phyloP scores from a whole-genome alignment of 1,284 basidiomycete species.

The Leucoagaricus sp. region DNA sequence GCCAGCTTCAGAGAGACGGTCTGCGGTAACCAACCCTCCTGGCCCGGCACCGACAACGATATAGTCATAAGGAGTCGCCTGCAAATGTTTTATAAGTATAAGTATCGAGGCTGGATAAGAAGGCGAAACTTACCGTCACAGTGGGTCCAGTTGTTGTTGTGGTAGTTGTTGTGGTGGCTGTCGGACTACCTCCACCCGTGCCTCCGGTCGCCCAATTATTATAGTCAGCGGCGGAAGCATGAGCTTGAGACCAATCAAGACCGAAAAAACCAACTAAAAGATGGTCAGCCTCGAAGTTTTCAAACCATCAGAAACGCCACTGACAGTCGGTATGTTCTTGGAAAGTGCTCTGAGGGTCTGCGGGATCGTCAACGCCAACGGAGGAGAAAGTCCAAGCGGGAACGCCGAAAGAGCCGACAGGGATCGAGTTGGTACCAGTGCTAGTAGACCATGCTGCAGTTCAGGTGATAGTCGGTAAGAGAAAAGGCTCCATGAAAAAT shows the following conservation, averaged over 20 bases:
- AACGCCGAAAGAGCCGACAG: conserved; percentile 40
- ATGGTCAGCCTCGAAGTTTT: background rate
- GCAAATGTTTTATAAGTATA: background rate
- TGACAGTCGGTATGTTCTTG: conserved; percentile 36
- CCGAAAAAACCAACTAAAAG: conserved; percentile 59
- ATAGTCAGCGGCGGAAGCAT: conserved; percentile 46
- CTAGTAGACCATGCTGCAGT: conserved; percentile 25
- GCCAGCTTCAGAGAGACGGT: conserved; percentile 59
- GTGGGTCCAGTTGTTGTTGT: conserved; percentile 28
- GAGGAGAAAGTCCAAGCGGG: conserved; percentile 55
- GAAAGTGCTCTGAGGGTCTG: conserved; percentile 38
- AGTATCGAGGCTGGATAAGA: background rate
- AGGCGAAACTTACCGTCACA: conserved; percentile 23
- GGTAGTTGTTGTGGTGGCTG: conserved; percentile 30
- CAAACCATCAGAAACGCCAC: background rate
- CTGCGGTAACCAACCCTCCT: conserved; percentile 47
- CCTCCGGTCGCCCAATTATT: conserved; percentile 51
- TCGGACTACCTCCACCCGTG: conserved; percentile 33
- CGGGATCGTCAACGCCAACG: conserved; percentile 35
- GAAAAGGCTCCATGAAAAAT: background rate
- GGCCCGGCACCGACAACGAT: conserved; percentile 63
- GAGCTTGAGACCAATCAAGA: conserved; percentile 47
- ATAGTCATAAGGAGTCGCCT: conserved; percentile 58
- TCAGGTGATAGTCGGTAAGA: conserved; percentile 32
- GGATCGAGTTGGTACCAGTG: conserved; percentile 34